Evolutionary conservation across 2,329 filamentous ascomycete genomes (phyloP).

Genomic region (Ilyonectria sp.): DNA sequence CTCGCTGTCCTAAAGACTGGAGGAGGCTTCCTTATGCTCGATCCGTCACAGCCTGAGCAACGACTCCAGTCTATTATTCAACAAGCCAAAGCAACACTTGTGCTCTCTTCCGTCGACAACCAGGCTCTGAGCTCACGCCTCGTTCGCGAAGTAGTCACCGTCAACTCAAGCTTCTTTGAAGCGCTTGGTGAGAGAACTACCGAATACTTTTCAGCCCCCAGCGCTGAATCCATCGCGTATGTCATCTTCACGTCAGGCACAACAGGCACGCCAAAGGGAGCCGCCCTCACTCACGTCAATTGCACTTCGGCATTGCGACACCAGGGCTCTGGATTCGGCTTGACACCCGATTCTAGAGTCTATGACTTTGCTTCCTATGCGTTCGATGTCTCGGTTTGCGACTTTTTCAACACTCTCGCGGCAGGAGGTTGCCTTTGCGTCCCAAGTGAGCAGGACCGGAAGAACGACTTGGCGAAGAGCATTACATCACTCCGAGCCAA

Average conservation of each 20-base stretch:
- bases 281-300: conserved; percentile 30
- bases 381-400: conserved; percentile 40
- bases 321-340: conserved; percentile 18
- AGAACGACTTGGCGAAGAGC: conserved; percentile 61
- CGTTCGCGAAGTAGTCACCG: not conserved
- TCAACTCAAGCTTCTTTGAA: not conserved
- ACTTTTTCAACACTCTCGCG: conserved; percentile 32
- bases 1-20: conserved; percentile 46
- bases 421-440: conserved; percentile 66
- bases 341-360: conserved; percentile 32
- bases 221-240: conserved; percentile 8
- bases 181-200: not conserved
- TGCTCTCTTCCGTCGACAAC: conserved; percentile 9
- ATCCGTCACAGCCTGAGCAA: conserved; percentile 30
- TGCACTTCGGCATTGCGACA: conserved; percentile 25
- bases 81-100: not conserved
- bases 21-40: conserved; percentile 38
- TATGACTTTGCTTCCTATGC: conserved; percentile 42
- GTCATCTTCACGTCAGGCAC: conserved; percentile 34
- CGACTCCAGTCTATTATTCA: conserved; percentile 21
- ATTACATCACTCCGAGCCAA: conserved; percentile 58
- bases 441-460: conserved; percentile 66
- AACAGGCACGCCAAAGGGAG: conserved; percentile 33
- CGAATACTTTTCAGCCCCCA: not conserved
- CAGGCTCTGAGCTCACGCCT: not conserved